phyloP scores from a whole-genome alignment of 768 basidiomycete genomes.

The Phylloporus rhodoxanthus region DNA sequence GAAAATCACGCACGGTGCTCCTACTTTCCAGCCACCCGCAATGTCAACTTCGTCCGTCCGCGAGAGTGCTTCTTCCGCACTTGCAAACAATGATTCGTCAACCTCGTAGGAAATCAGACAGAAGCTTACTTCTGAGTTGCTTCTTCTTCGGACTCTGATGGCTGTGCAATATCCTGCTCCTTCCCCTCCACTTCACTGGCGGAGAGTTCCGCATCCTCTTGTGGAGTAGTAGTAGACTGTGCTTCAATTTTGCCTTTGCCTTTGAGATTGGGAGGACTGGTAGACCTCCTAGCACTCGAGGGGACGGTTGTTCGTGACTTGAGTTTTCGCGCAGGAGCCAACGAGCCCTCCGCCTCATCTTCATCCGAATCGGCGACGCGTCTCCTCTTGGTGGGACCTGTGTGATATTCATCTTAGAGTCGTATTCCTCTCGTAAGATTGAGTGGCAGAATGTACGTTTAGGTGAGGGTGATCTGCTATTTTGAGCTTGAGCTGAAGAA shows the following conservation, averaged over 20 bases:
- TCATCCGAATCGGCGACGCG: conserved; percentile 52
- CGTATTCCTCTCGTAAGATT: not conserved
- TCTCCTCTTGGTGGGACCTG: conserved; percentile 44
- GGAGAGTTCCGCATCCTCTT: conserved; percentile 31
- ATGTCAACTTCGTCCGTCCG: conserved; percentile 67
- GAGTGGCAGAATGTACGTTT: conserved; percentile 12
- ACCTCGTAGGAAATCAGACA: not conserved
- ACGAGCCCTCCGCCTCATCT: conserved; percentile 25
- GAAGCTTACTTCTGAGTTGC: conserved; percentile 59
- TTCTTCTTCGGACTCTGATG: conserved; percentile 40
- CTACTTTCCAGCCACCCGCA: conserved; percentile 76
- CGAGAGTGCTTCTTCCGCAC: conserved; percentile 65
- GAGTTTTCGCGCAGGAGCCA: not conserved
- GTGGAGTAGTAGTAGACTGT: conserved; percentile 10
- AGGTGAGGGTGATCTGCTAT: conserved; percentile 26
- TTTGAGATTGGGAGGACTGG: conserved; percentile 4
- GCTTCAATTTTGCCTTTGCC: conserved; percentile 19
- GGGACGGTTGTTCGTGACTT: not conserved
- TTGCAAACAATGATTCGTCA: conserved; percentile 20
- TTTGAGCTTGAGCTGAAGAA: conserved; percentile 34
- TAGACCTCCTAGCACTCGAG: not conserved
- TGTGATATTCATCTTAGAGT: not conserved
- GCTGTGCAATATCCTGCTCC: conserved; percentile 31
- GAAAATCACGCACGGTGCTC: conserved; percentile 62
- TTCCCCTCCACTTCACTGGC: conserved; percentile 36